Evolutionary conservation across 1,284 basidiomycete species (phyloP).

Genomic region (Malassezia brasiliensis): DNA sequence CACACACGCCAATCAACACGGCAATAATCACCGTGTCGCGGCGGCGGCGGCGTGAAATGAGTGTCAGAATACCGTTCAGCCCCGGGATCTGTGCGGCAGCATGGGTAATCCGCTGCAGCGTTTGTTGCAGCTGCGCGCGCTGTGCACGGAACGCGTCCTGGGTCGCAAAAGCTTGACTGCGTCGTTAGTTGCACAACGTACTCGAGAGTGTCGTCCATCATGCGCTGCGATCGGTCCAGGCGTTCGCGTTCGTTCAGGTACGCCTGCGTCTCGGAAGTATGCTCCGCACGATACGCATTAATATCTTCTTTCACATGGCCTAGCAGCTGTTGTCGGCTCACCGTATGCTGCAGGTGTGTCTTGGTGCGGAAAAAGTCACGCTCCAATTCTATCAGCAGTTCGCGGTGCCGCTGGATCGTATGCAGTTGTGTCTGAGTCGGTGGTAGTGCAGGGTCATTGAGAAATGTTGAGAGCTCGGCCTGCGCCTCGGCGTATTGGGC

Average conservation of each 20-base stretch:
- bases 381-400: constrained; percentile 76
- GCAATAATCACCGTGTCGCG: constrained; percentile 85
- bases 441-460: constrained; percentile 63
- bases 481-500: constrained; percentile 27
- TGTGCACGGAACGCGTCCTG: constrained; percentile 87
- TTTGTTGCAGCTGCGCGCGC: constrained; percentile 62
- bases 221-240: constrained; percentile 83
- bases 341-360: constrained; percentile 58
- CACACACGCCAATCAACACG: constrained; percentile 70
- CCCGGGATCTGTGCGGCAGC: constrained; percentile 73
- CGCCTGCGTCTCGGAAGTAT: constrained; percentile 70
- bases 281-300: constrained; percentile 64
- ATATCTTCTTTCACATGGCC: constrained; percentile 91
- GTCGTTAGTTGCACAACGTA: constrained; percentile 44
- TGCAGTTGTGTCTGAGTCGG: constrained; percentile 76
- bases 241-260: constrained; percentile 74
- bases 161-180: constrained; percentile 92
- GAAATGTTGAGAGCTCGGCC: constrained; percentile 53
- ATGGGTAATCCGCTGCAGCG: constrained; percentile 67
- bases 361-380: constrained; percentile 55
- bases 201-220: constrained; percentile 88
- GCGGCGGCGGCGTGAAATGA: constrained; percentile 82
- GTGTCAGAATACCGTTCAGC: constrained; percentile 75
- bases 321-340: constrained; percentile 76
- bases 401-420: constrained; percentile 76